A percentile compares a stretch with the other conserved stretches of the same genome.
Evolutionary conservation across 805 yeast species (phyloP).

Genomic region (Deakozyma indianensis): DNA sequence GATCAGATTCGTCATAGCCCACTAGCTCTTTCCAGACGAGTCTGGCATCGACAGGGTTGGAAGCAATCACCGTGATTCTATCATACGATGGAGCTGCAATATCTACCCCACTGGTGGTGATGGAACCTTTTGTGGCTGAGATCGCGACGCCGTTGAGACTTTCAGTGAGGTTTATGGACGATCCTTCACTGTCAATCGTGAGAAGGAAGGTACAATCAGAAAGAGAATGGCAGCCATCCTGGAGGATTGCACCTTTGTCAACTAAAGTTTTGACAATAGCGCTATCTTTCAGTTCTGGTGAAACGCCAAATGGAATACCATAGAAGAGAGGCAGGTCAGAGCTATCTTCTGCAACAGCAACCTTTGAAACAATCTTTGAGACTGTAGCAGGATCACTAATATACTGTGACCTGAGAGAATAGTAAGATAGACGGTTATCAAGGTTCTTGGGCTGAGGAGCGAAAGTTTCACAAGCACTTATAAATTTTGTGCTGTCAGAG

Average conservation of each 20-base stretch:
- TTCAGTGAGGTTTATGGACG: neutral
- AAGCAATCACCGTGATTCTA: constrained; percentile 8
- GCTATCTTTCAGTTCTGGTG: constrained; percentile 6
- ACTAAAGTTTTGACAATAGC: neutral
- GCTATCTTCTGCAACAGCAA: neutral
- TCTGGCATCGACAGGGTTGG: constrained; percentile 9
- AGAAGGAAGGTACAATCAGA: neutral
- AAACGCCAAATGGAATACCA: constrained; percentile 10
- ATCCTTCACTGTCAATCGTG: constrained; percentile 1
- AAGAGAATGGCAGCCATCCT: neutral
- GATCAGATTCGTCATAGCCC: constrained; percentile 4
- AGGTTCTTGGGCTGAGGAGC: neutral
- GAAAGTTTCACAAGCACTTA: neutral
- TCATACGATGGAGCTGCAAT: constrained; percentile 8
- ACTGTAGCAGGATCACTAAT: neutral
- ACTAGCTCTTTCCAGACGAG: constrained; percentile 10
- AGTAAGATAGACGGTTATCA: neutral
- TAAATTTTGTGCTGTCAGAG: constrained; percentile 3
- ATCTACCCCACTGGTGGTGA: constrained; percentile 9
- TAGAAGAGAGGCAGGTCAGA: constrained; percentile 7
- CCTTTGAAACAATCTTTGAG: neutral
- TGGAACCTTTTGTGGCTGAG: constrained; percentile 5
- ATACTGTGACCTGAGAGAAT: neutral
- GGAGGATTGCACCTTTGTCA: neutral
- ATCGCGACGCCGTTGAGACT: constrained; percentile 2